These are phyloP conservation scores for Pyropia yezoensis DNA, from an alignment of 23 red algal species.

Conservation along the genomic window DNA sequence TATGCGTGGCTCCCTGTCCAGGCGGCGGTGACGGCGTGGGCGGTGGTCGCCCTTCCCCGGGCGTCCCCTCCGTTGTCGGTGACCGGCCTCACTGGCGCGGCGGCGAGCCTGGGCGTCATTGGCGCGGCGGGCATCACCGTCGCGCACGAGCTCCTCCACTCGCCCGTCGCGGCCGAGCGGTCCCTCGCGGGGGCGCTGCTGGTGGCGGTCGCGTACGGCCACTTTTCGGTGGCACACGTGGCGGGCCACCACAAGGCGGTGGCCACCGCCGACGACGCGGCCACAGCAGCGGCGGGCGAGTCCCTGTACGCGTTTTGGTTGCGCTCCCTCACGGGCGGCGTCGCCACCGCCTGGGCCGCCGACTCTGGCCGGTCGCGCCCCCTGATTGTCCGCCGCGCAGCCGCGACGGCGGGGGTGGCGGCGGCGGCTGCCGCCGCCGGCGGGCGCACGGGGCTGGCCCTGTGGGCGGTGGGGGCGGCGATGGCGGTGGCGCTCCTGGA, in stretches of 20 bases:
- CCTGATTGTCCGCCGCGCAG: not conserved
- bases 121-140: conserved; percentile 58
- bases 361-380: conserved; percentile 19
- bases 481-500: conserved; percentile 62
- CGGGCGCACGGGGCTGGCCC: not conserved
- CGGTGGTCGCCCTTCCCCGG: too few relatives aligned
- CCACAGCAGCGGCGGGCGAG: conserved; percentile 56
- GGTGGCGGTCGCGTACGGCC: conserved; percentile 43
- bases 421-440: not conserved
- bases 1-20: too few relatives aligned
- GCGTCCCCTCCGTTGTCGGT: too few relatives aligned
- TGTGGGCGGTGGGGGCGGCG: conserved; percentile 12
- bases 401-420: not conserved
- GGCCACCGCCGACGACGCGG: conserved; percentile 61
- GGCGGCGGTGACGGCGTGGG: too few relatives aligned
- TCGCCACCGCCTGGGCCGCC: conserved; percentile 49
- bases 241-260: conserved; percentile 75
- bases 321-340: conserved; percentile 33
- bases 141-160: conserved; percentile 79
- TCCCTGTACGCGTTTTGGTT: conserved; percentile 79
- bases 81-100: conserved; percentile 11
- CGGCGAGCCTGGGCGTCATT: conserved; percentile 29
- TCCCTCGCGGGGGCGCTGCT: conserved; percentile 29
- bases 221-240: conserved; percentile 71
- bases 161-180: conserved; percentile 13